phyloP scores from a whole-genome alignment of 2,329 filamentous ascomycete genomes.

The Colletotrichum somersetense region DNA sequence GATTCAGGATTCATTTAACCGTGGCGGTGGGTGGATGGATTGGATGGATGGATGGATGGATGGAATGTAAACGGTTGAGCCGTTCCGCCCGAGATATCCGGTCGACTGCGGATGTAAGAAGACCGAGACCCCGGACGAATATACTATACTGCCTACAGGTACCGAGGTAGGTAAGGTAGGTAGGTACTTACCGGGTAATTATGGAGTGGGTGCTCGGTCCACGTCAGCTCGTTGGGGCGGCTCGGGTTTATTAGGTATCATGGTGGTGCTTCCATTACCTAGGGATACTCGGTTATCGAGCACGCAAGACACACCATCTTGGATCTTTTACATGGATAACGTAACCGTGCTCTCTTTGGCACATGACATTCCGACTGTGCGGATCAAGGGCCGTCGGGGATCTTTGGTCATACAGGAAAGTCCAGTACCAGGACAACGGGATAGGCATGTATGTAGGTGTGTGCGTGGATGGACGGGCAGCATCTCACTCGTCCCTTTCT shows the following conservation, averaged over 20 bases:
- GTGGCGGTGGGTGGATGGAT: neutral
- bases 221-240: constrained; percentile 8
- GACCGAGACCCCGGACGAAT: neutral
- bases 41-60: neutral
- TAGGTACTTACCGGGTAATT: neutral
- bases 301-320: neutral
- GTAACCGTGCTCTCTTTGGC: neutral
- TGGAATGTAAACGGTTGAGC: neutral
- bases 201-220: constrained; percentile 3
- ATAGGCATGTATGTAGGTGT: neutral
- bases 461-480: neutral
- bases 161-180: too few relatives aligned
- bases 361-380: neutral
- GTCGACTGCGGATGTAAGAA: neutral
- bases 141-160: too few relatives aligned
- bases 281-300: neutral
- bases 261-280: neutral
- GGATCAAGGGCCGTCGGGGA: neutral
- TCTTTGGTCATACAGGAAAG: constrained; percentile 3
- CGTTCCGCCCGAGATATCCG: constrained; percentile 19
- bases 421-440: constrained; percentile 4
- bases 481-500: neutral
- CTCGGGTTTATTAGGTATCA: neutral
- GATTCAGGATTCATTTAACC: neutral
- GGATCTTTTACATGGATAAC: neutral